Evolutionary conservation across 768 basidiomycete species (phyloP), one percentile per base, ranked within the genome.

Genomic region (Omphalotus guepiniiformis): DNA sequence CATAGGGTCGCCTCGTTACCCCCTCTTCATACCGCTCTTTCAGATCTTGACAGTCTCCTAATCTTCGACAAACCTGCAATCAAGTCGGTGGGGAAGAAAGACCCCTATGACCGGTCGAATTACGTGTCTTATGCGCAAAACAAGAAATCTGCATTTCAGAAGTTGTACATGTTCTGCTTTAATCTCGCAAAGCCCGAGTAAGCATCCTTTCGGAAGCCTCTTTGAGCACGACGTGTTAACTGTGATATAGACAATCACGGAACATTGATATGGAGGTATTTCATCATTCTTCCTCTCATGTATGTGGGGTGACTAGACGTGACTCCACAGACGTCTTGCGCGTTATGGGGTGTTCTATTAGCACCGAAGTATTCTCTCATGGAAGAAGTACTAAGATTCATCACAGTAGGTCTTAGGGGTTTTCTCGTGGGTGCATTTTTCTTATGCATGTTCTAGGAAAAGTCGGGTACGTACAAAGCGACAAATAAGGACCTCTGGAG

Each of bases 401-500:
- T 93, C 48, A 68, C 59, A 38, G 90, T 88, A 52, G 6, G 74
- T 64, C 3, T 19, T 18, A 29, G 13, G 23, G 38, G 32, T 35
- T 45, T 34, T 26, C 28, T 39, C 13, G 18, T 39, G 39, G 29
- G 11, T 18, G 21, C 32, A 34, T 34, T 37, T 29, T 47, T 41
- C 47, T 44, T 47, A 72, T 67, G n/a, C 15, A 34, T 46, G 23
- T 27, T 40, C 27, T 43, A 75, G 69, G 70, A 76, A 53, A 71
- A 78, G 42, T 71, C 64, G 50, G 77, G 74, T 6, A 73, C 68
- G 3, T 89, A 88, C 65, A 90, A 83, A 58, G 85, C 83, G 0
- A 79, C 82, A 12, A 92, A 89, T 63, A 88, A 88, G 58, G 90
- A 93, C 64, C 66, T 91, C 7, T 93, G 90, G 90, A 77, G 65